Conservation (phyloP, 2,329 filamentous ascomycete genomes). For the Nemania bipapillata region DNA sequence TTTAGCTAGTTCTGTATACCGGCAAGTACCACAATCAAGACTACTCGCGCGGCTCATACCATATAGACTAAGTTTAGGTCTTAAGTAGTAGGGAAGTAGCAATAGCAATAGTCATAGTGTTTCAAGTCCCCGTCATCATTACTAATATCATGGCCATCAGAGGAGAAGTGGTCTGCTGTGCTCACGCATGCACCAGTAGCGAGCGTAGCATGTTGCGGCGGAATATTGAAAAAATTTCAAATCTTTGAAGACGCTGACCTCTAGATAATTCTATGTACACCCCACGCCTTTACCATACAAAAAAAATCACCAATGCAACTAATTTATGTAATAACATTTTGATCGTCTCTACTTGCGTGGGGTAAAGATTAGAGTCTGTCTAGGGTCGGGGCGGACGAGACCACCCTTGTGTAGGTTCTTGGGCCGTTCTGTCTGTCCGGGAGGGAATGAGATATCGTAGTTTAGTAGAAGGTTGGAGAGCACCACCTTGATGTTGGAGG, state of each 20-base stretch:
- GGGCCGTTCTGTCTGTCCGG: constrained; percentile 38
- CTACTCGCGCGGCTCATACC: background rate
- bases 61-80: background rate
- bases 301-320: constrained; percentile 33
- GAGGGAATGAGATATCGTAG: constrained; percentile 38
- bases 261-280: constrained; percentile 31
- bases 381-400: constrained; percentile 37
- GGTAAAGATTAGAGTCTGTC: constrained; percentile 37
- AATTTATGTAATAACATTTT: constrained; percentile 26
- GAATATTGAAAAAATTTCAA: constrained; percentile 20
- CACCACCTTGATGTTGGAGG: constrained; percentile 40
- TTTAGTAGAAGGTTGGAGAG: constrained; percentile 36
- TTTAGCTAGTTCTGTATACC: too few species aligned
- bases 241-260: constrained; percentile 34
- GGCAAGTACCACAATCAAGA: background rate
- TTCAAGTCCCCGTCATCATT: background rate
- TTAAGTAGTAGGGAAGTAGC: background rate
- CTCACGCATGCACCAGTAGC: background rate
- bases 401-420: constrained; percentile 40
- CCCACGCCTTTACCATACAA: constrained; percentile 16
- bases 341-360: constrained; percentile 27
- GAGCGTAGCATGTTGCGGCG: background rate
- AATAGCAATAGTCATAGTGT: too few species aligned
- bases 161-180: too few species aligned
- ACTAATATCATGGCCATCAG: constrained; percentile 6